A percentile compares a stretch with the other conserved stretches of the same genome.
Conservation (phyloP, 108 stramenopile genomes). For the Discostella stelligeroides region DNA sequence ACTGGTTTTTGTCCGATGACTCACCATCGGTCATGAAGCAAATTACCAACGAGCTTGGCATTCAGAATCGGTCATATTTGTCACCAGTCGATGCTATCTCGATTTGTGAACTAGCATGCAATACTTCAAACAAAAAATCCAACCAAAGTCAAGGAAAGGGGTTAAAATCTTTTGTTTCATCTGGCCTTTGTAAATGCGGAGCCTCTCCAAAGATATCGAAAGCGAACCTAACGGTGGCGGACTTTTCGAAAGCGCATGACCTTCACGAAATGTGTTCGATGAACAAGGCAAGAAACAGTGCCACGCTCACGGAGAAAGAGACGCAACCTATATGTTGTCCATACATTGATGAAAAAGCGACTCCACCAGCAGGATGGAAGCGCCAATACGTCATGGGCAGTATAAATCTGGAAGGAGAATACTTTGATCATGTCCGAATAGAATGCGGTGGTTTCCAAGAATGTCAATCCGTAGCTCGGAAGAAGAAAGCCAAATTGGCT, state of each 20-base stretch:
- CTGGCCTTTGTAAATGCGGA: conserved; percentile 35
- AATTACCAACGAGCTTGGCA: conserved; percentile 1
- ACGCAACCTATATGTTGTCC: conserved; percentile 48
- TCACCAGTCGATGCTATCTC: conserved; percentile 36
- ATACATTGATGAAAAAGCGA: neutral
- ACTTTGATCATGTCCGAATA: conserved; percentile 36
- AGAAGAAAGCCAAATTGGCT: conserved; percentile 32
- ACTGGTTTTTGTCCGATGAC: conserved; percentile 40
- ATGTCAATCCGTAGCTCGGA: conserved; percentile 28
- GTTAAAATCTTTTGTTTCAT: conserved; percentile 4
- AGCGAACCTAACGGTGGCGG: conserved; percentile 16
- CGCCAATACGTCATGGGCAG: conserved; percentile 1
- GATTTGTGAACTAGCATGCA: conserved; percentile 41
- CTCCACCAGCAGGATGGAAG: conserved; percentile 23
- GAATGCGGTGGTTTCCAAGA: conserved; percentile 39
- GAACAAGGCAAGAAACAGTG: conserved; percentile 17
- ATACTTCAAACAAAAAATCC: neutral
- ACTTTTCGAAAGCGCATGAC: conserved; percentile 42
- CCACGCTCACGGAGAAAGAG: conserved; percentile 12
- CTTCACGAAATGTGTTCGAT: conserved; percentile 18
- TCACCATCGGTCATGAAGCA: conserved; percentile 16
- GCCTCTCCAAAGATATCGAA: conserved; percentile 15
- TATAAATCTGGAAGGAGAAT: conserved; percentile 35
- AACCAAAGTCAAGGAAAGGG: neutral
- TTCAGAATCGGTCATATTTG: conserved; percentile 15